phyloP scores from a whole-genome alignment of 371 early-diverging fungal species.

The Coemansia sp. region DNA sequence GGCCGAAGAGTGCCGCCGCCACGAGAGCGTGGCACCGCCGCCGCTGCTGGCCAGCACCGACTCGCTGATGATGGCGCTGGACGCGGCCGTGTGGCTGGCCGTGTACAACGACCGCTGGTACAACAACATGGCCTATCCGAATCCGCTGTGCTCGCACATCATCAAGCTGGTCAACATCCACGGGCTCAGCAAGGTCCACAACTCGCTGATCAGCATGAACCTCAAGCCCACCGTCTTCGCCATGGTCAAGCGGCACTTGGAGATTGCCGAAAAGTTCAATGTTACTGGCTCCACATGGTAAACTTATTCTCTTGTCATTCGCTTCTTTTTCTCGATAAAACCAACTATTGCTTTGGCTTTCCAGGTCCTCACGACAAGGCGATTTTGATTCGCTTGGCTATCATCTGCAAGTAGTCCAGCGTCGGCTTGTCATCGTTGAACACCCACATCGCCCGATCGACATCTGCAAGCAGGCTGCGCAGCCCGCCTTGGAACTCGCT shows the following conservation, averaged over 20 bases:
- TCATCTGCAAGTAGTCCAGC: constrained; percentile 1
- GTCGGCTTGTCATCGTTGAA: constrained; percentile 17
- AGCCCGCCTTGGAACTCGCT: constrained; percentile 3
- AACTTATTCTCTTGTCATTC: not conserved
- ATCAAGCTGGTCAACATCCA: constrained; percentile 79
- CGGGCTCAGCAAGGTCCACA: constrained; percentile 88
- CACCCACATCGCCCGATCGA: constrained; percentile 17
- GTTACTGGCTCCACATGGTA: constrained; percentile 76
- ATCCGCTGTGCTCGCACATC: constrained; percentile 75
- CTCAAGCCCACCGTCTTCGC: constrained; percentile 75
- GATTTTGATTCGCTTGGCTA: constrained; percentile 4
- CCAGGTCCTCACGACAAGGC: too few relatives aligned
- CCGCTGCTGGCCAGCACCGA: constrained; percentile 40
- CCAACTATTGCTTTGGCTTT: too few relatives aligned
- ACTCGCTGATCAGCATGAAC: constrained; percentile 84
- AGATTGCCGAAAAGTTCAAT: constrained; percentile 78
- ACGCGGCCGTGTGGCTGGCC: constrained; percentile 77
- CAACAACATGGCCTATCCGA: constrained; percentile 88
- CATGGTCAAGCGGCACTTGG: constrained; percentile 76
- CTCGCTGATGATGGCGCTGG: constrained; percentile 75
- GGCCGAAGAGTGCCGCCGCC: constrained; percentile 31
- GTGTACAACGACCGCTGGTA: constrained; percentile 80
- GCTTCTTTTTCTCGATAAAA: too few relatives aligned
- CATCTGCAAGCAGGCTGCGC: constrained; percentile 5
- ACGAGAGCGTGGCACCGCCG: constrained; percentile 15